Base-by-base conservation (phyloP, 306 rosid genomes). In the Vachellia pachyceras region DNA sequence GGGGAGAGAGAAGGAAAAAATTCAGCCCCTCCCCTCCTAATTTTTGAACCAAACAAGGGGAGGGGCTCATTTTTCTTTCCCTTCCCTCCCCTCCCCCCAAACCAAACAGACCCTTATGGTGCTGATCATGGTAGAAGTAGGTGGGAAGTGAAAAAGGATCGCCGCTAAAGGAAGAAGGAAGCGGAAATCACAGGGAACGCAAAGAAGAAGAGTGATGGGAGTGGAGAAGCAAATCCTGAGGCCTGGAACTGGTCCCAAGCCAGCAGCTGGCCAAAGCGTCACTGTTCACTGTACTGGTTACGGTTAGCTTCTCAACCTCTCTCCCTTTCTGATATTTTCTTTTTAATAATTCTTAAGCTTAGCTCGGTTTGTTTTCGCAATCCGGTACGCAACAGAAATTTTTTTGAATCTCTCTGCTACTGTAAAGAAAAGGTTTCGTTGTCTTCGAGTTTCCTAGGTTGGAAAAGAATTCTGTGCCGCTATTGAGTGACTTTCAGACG, bases 251-350 rank as follows among this genome's bases (percentile, higher is more conserved):
- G 99, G 99, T 69, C 91, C 97, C 46, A 95, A 89, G 74, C 97
- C 97, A 0, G 14, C 71, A 3, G 77, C 86, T 22, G 99, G 99
- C 75, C 99, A 90, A 70, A 90, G 68, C 81, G 97, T 93, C 70
- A 95, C 99, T 20, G 95, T 95, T 71, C 97, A 95, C 89, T 95
- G 99, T 92, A 95, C 97, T 69, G 99, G 99, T 76, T 95, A 11
- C 52, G 99, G 99, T 94, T 37, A 14, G 90, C 17, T 67, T 37
- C 17, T 67, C 12, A 3, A 1, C 7, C 7, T 1, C 5, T 18
- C 6, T 6, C 10, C 20, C 2, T 54, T 3, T 54, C 60, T 54
- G 1, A 25, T n/a, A n/a, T n/a, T n/a, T n/a, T n/a, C n/a, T n/a
- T n/a, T 3, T 8, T 42, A n/a, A n/a, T n/a, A n/a, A n/a, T 2